Percentiles rank a stretch among this genome's conserved stretches.
Conservation (phyloP, 164 flowering plant species). For the Kingdonia uniflora region DNA sequence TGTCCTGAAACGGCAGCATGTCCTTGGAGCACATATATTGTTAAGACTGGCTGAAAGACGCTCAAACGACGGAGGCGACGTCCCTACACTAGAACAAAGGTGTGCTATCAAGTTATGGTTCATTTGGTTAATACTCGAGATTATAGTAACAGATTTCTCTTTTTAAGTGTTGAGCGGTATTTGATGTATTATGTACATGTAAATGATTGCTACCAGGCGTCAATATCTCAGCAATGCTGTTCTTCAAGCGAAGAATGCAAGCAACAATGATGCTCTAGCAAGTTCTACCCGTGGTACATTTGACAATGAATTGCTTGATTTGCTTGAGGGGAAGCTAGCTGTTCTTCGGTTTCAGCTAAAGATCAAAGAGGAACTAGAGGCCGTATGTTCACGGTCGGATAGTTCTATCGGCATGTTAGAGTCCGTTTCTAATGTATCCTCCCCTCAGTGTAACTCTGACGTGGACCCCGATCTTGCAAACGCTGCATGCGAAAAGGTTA, state of each 20-base stretch:
- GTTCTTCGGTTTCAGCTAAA: constrained; percentile 87
- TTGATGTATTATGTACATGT: too few species aligned
- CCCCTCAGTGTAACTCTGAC: constrained; percentile 21
- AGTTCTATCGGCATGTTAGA: constrained; percentile 29
- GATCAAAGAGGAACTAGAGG: constrained; percentile 76
- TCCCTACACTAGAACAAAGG: constrained; percentile 78
- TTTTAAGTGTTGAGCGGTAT: too few species aligned
- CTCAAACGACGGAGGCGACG: constrained; percentile 40
- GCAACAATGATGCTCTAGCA: constrained; percentile 34
- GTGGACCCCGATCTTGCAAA: constrained; percentile 33
- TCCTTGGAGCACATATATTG: constrained; percentile 85
- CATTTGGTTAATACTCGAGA: too few species aligned
- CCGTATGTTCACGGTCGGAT: constrained; percentile 49
- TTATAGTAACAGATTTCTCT: too few species aligned
- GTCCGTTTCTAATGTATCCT: constrained; percentile 31
- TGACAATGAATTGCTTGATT: constrained; percentile 76
- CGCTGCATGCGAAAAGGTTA: constrained; percentile 52
- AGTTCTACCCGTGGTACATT: constrained; percentile 40
- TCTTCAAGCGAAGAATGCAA: constrained; percentile 88
- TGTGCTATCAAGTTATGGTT: constrained; percentile 4
- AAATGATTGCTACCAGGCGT: constrained; percentile 38
- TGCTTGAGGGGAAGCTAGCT: constrained; percentile 93
- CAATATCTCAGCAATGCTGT: constrained; percentile 95
- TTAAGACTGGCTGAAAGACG: constrained; percentile 86
- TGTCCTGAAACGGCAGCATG: constrained; percentile 86